Evolutionary conservation across 371 early-diverging fungal genomes (phyloP), one percentile per base, ranked within the genome.

Genomic region (Mortierella sp.): DNA sequence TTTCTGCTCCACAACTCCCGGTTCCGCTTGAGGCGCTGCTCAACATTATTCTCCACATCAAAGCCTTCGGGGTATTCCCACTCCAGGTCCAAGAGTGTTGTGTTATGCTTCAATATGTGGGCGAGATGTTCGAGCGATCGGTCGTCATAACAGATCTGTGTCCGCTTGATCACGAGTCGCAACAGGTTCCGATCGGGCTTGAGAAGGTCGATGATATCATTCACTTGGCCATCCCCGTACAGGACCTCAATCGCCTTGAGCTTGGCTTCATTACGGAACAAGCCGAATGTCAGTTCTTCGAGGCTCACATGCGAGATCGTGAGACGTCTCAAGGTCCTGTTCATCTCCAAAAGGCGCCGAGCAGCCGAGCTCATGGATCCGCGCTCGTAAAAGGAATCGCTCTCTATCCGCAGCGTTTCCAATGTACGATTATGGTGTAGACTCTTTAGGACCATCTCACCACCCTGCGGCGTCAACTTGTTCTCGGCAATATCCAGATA

Each of bases 271-370:
- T 67, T 74, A 14, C 26, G 7, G 0, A 7, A 19, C 43, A 74
- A 23, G 5, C 74, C 69, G 14, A 45, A 5, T 13, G 74, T 52
- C 54, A 74, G 39, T 23, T 74, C 74, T 12, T 42, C 26, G 43
- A 74, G 74, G 52, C 57, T 53, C 51, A 64, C 69, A 31, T 74
- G 69, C 12, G 74, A 74, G 14, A 64, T 45, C 2, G 74, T 60
- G n/a, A 74, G 65, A 27, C 68, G 64, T 14, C 30, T 16, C 9
- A 74, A 43, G 30, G 54, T 26, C 16, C 58, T 43, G 54, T 67
- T 74, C 41, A 41, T 51, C 54, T 57, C 61, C 21, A 74, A 61
- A 27, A 68, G 57, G 34, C 42, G 65, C 28, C 54, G 68, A 14
- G 61, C 54, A 8, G 74, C 64, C 10, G 46, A 21, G 34, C 74